Percentiles rank a stretch among this genome's conserved stretches.
Conservation (phyloP, 345 rosid species). For the Acer saccharum region DNA sequence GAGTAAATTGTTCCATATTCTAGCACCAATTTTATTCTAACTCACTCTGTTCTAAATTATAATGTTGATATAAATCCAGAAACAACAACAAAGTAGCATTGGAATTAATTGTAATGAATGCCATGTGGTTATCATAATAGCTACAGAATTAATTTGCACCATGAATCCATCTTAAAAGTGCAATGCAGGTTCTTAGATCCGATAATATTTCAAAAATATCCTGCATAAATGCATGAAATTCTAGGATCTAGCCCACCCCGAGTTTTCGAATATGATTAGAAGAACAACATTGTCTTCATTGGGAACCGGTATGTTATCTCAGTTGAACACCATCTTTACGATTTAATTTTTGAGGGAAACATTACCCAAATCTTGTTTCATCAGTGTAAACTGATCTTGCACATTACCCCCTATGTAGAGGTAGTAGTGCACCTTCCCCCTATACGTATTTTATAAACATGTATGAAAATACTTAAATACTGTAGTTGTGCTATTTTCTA, state of each 20-base stretch:
- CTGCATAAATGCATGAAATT: constrained; percentile 32
- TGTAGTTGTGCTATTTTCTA: too few relatives aligned
- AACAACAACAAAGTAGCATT: constrained; percentile 3
- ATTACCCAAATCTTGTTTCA: neutral
- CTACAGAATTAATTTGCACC: too few relatives aligned
- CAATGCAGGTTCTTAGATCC: constrained; percentile 38
- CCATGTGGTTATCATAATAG: too few relatives aligned
- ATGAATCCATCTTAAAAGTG: too few relatives aligned
- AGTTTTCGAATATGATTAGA: constrained; percentile 26
- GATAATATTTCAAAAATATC: constrained; percentile 32
- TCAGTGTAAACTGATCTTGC: constrained; percentile 18
- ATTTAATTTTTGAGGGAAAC: constrained; percentile 1
- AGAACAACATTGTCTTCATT: neutral
- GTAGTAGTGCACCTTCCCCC: too few relatives aligned
- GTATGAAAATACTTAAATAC: too few relatives aligned
- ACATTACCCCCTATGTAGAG: too few relatives aligned
- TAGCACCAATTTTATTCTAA: neutral
- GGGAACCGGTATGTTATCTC: too few relatives aligned
- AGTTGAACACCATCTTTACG: neutral
- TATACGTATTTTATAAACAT: too few relatives aligned
- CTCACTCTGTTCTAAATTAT: neutral
- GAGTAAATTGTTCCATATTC: neutral
- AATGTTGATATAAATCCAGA: constrained; percentile 15
- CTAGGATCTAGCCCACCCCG: constrained; percentile 30
- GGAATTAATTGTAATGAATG: too few relatives aligned